Conservation (phyloP, 345 rosid species). For the Gossypium mustelinum region DNA sequence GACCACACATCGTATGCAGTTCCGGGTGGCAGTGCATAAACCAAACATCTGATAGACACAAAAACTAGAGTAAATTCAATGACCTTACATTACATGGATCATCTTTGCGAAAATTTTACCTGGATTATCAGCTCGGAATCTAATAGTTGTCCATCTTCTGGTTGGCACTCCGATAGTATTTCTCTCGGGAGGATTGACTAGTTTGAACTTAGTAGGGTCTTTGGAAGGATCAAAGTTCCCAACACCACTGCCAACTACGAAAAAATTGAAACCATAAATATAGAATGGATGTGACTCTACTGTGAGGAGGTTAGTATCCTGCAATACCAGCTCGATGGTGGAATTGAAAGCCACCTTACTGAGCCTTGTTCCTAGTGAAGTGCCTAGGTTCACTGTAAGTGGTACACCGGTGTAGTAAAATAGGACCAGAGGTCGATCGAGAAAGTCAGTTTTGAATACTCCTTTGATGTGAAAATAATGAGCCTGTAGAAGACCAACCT, state of each 20-base stretch:
- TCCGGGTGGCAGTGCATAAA: conserved; percentile 41
- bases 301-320: conserved; percentile 50
- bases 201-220: conserved; percentile 44
- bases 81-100: not conserved
- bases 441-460: no score
- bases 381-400: no score
- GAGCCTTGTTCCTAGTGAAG: no score
- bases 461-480: no score
- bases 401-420: no score
- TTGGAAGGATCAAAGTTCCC: conserved; percentile 47
- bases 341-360: conserved; percentile 2
- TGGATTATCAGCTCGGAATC: conserved; percentile 73
- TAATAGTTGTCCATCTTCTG: conserved; percentile 65
- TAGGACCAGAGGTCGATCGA: no score
- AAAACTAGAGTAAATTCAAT: not conserved
- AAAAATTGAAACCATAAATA: conserved; percentile 61
- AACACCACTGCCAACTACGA: conserved; percentile 47
- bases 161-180: conserved; percentile 68
- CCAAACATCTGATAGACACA: conserved; percentile 38
- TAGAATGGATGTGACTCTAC: conserved; percentile 40
- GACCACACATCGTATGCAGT: conserved; percentile 52
- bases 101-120: conserved; percentile 30
- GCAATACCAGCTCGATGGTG: conserved; percentile 46
- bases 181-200: conserved; percentile 66
- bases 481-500: no score